Base-by-base conservation (phyloP, 176 grass and related monocot genomes). In the Oryza brachyantha region DNA sequence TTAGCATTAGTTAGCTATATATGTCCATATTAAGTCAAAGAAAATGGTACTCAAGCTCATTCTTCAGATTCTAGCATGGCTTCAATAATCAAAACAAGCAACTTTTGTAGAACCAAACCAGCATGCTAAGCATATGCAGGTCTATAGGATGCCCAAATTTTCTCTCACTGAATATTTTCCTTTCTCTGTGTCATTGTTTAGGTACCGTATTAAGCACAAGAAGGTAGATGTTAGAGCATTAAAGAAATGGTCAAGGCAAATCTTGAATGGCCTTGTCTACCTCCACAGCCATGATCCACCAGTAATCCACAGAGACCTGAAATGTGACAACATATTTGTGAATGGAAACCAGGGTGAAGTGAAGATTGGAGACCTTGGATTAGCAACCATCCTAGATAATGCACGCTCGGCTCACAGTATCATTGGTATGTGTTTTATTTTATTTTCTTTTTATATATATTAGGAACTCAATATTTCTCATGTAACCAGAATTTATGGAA, bases 201-300 rank as follows among this genome's bases (percentile, higher is more conserved):
- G 92, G 88, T 93, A 93, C 68, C 88, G 88, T 29, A 93, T 90
- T 72, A 93, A 90, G 52, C 88, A 93, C 65, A 90, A 81, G 79
- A 87, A 90, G 77, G 88, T 91, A 68, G 88, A 94, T 57, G 64
- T 86, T 83, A 94, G 85, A 84, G 92, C 92, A 63, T 69, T 94
- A 70, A 94, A 94, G 79, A 91, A 94, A 73, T 94, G 92, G 92
- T 94, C 92, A 58, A 88, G 83, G 42, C 92, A 94, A 77, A 94
- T 94, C 43, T 86, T 94, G 75, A 88, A 85, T 64, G 92, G 92
- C 74, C 85, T 94, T 77, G 58, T 86, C 50, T 94, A 94, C 72
- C 88, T 94, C 29, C 92, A 94, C 13, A 88, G 88, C 77, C 88
- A 94, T n/a, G 88, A 94, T 65, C 92, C 92, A 37, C 92, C 91